Conservation (phyloP, 495 filamentous ascomycete species). For the Podospora tetraspora region DNA sequence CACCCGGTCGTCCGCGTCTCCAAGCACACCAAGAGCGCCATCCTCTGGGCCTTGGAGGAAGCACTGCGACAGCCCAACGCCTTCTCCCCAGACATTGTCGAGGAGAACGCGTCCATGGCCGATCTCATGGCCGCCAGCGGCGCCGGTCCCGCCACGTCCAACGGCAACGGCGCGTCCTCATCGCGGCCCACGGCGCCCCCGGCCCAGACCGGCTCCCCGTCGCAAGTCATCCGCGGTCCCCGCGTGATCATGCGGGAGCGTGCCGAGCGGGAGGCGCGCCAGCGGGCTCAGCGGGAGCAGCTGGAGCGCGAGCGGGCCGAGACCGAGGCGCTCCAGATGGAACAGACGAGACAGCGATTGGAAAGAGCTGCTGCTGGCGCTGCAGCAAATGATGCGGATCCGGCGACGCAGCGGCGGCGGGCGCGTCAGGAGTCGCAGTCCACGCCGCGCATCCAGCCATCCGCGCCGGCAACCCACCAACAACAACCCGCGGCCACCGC, state of each 20-base stretch:
- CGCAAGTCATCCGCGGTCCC: slow-evolving; percentile 50
- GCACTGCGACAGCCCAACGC: slow-evolving; percentile 76
- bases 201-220: slow-evolving; percentile 44
- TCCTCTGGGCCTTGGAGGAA: slow-evolving; percentile 88
- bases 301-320: slow-evolving; percentile 47
- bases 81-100: slow-evolving; percentile 77
- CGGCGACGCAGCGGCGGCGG: slow-evolving; percentile 40
- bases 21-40: slow-evolving; percentile 54
- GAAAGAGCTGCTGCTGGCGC: slow-evolving; percentile 57
- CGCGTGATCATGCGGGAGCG: slow-evolving; percentile 74
- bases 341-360: slow-evolving; percentile 45
- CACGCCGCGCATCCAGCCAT: slow-evolving; percentile 8
- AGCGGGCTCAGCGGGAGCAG: slow-evolving; percentile 55
- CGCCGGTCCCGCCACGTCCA: slow-evolving; percentile 42
- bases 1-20: slow-evolving; percentile 40
- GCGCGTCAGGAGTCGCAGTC: slow-evolving; percentile 28
- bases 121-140: slow-evolving; percentile 62
- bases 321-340: slow-evolving; percentile 49
- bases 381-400: slow-evolving; percentile 37
- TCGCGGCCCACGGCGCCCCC: slow-evolving; percentile 39
- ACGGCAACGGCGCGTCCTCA: slow-evolving; percentile 44
- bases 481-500: slow-evolving; percentile 18
- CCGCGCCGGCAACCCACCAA: slow-evolving; percentile 8
- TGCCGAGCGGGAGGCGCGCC: slow-evolving; percentile 56
- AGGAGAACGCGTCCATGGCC: slow-evolving; percentile 94